Percentiles rank a stretch among this genome's conserved stretches.
Conservation (phyloP, 345 rosid species). For the Salix viminalis region DNA sequence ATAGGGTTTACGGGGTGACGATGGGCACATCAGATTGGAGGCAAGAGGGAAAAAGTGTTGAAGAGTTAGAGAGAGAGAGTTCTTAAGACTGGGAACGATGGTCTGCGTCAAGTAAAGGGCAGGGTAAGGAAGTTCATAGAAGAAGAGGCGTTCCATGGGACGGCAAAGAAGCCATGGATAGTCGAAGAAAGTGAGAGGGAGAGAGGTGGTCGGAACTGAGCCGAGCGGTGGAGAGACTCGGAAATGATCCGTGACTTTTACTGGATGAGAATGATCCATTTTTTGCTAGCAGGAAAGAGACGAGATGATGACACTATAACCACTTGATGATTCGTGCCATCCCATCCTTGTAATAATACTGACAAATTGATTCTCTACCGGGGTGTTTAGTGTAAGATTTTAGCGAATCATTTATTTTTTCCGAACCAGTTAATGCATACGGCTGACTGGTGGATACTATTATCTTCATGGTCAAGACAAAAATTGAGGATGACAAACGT, state of each 20-base stretch:
- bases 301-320: too few relatives aligned
- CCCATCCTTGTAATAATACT: too few relatives aligned
- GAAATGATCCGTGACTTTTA: constrained; percentile 1
- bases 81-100: constrained; percentile 15
- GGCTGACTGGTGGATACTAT: too few relatives aligned
- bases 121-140: constrained; percentile 20
- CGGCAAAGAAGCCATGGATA: constrained; percentile 14
- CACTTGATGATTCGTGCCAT: too few relatives aligned
- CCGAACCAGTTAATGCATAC: too few relatives aligned
- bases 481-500: too few relatives aligned
- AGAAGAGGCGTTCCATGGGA: constrained; percentile 28
- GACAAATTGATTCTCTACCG: too few relatives aligned
- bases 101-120: constrained; percentile 10
- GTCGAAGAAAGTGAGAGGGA: constrained; percentile 20
- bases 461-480: too few relatives aligned
- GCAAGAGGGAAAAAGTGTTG: constrained; percentile 27
- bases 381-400: too few relatives aligned
- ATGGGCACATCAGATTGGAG: constrained; percentile 21
- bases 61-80: constrained; percentile 35
- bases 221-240: constrained; percentile 16
- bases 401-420: too few relatives aligned
- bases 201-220: constrained; percentile 8
- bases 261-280: background rate
- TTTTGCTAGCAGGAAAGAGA: too few relatives aligned
- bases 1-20: constrained; percentile 25